phyloP scores from a whole-genome alignment of 169 alveolate species.

The Toxoplasma gondii region DNA sequence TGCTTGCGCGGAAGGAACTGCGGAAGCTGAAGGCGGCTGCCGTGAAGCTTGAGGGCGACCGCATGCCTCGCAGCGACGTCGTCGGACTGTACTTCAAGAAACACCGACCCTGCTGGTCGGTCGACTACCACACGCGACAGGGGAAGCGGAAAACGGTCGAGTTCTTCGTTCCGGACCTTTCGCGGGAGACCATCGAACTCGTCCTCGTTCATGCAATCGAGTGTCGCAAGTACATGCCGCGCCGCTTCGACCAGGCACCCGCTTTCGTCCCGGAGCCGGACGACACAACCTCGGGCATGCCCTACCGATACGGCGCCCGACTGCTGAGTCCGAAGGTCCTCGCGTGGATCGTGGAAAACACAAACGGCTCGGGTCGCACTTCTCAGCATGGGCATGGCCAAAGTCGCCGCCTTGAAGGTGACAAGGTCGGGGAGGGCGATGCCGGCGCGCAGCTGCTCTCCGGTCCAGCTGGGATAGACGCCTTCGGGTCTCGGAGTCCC shows the following conservation, averaged over 20 bases:
- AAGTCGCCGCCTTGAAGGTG: neutral
- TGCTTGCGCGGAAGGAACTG: constrained; percentile 35
- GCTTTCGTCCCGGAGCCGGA: constrained; percentile 47
- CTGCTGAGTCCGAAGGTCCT: neutral
- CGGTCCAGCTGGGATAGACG: neutral
- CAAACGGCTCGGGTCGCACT: neutral
- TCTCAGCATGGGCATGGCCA: neutral
- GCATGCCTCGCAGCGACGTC: constrained; percentile 39
- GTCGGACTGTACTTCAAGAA: constrained; percentile 49
- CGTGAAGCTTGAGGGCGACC: constrained; percentile 17
- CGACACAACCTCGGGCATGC: constrained; percentile 46
- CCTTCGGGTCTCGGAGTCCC: neutral
- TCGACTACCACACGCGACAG: constrained; percentile 47
- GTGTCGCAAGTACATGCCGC: constrained; percentile 51
- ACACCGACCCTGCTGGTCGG: constrained; percentile 58
- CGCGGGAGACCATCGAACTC: constrained; percentile 4
- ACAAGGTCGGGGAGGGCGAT: neutral
- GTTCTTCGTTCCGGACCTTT: constrained; percentile 48
- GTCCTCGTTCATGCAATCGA: constrained; percentile 43
- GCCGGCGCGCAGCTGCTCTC: neutral
- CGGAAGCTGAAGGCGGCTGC: constrained; percentile 37
- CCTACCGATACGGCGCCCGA: constrained; percentile 40
- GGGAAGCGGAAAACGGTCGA: constrained; percentile 51
- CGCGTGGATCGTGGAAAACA: neutral
- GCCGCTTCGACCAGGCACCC: constrained; percentile 49